A percentile compares a stretch with the other conserved stretches of the same genome.
Conservation (phyloP, 331 rosid species). For the Acacia concinna region DNA sequence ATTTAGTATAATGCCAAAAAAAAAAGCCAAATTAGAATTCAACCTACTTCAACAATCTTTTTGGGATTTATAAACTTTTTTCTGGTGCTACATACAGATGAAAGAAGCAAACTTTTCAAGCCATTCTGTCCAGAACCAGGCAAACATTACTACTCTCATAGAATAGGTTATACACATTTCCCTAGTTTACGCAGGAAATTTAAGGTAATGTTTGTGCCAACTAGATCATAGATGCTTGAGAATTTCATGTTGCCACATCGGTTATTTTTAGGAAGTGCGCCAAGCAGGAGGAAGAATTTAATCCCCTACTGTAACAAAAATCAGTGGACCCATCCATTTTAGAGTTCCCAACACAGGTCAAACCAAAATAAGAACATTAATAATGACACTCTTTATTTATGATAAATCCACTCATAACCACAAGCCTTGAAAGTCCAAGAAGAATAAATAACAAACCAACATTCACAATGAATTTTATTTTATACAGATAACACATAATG, state of each 20-base stretch:
- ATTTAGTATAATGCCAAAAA: not conserved
- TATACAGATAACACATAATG: not conserved
- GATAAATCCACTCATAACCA: not conserved
- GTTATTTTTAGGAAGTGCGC: not conserved
- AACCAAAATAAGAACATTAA: not conserved
- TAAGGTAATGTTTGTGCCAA: not conserved
- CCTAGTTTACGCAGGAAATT: not conserved
- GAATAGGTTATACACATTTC: not conserved
- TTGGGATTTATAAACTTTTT: not conserved
- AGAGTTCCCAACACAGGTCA: not conserved
- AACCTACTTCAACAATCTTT: conserved; percentile 16
- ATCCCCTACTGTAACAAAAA: not conserved
- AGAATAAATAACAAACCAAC: not conserved
- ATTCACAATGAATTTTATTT: not conserved
- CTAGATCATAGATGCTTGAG: not conserved
- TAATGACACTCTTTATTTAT: not conserved
- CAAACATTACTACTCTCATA: not conserved
- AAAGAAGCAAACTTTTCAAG: not conserved
- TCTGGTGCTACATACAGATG: conserved; percentile 3
- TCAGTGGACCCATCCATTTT: not conserved
- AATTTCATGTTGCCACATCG: conserved; percentile 8
- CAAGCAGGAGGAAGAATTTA: conserved; percentile 3
- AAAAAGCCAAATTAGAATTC: not conserved
- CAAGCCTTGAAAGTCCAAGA: not conserved
- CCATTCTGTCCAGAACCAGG: not conserved